Conservation (phyloP, 768 basidiomycete species). For the Xerocomus potaroensis region DNA sequence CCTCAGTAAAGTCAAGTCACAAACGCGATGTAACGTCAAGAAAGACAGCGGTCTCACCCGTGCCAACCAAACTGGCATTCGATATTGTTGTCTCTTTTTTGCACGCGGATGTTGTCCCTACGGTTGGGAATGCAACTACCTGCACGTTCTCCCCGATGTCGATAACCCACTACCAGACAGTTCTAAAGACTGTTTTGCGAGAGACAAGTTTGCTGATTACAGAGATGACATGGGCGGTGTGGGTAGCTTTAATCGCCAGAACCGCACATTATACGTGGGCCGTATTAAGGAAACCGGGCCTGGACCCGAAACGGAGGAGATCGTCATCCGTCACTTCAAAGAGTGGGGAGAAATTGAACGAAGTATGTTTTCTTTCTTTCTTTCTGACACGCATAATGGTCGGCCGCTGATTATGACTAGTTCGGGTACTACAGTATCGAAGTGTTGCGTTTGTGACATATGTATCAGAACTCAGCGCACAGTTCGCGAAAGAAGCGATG, state of each 20-base stretch:
- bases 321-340: constrained; percentile 86
- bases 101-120: constrained; percentile 96
- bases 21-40: constrained; percentile 86
- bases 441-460: constrained; percentile 98
- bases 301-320: constrained; percentile 88
- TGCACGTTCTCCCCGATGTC: constrained; percentile 81
- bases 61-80: constrained; percentile 89
- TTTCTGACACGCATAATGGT: neutral
- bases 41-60: constrained; percentile 90
- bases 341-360: constrained; percentile 94
- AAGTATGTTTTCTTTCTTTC: constrained; percentile 65
- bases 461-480: constrained; percentile 75
- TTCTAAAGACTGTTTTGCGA: constrained; percentile 93
- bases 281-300: constrained; percentile 88
- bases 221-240: constrained; percentile 99
- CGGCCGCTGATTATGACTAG: constrained; percentile 34
- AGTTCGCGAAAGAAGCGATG: constrained; percentile 99
- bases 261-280: constrained; percentile 92
- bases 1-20: constrained; percentile 84
- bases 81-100: constrained; percentile 94
- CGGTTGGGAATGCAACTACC: constrained; percentile 97
- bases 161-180: constrained; percentile 73
- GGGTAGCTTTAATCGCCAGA: constrained; percentile 91
- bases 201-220: constrained; percentile 97
- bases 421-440: constrained; percentile 89